phyloP scores from a whole-genome alignment of 106 monocot genomes.

The Triglochin maritima region DNA sequence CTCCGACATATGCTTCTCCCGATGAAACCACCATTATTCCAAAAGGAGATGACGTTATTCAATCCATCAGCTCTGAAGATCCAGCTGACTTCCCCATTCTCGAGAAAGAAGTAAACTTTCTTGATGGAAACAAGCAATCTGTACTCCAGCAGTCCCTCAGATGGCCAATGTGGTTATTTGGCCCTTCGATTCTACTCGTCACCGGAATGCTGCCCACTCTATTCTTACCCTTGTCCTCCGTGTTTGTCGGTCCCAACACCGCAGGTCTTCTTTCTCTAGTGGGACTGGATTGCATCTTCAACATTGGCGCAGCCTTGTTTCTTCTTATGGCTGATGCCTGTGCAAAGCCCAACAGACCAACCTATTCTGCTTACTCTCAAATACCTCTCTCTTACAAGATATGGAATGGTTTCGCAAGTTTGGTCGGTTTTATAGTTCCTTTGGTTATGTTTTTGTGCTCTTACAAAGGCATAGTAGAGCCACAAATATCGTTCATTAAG shows the following conservation, averaged over 20 bases:
- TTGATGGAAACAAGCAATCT: slow-evolving; percentile 26
- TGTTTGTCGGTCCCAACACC: slow-evolving; percentile 63
- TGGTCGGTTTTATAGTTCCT: slow-evolving; percentile 58
- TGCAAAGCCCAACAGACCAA: slow-evolving; percentile 27
- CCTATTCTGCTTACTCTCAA: slow-evolving; percentile 6
- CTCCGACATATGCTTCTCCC: slow-evolving; percentile 21
- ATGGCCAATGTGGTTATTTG: slow-evolving; percentile 82
- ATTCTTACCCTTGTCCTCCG: slow-evolving; percentile 72
- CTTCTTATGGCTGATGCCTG: slow-evolving; percentile 91
- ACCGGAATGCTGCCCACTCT: slow-evolving; percentile 83
- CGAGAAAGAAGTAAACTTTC: slow-evolving; percentile 21
- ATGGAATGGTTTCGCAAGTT: slow-evolving; percentile 66
- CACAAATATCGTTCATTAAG: slow-evolving; percentile 40
- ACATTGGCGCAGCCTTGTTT: slow-evolving; percentile 85
- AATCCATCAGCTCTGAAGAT: slow-evolving; percentile 40
- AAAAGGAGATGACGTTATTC: slow-evolving; percentile 31
- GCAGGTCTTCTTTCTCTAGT: slow-evolving; percentile 77
- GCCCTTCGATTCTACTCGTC: slow-evolving; percentile 58
- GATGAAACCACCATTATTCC: slow-evolving; percentile 31
- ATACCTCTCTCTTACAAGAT: slow-evolving; percentile 46
- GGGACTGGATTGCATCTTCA: slow-evolving; percentile 87
- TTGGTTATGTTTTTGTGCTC: slow-evolving; percentile 36
- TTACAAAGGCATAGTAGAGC: slow-evolving; percentile 37
- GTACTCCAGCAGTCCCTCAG: slow-evolving; percentile 31
- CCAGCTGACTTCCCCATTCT: slow-evolving; percentile 30